Conservation (phyloP, 192 early-diverging fungal genomes). For the Backusella westeae region DNA sequence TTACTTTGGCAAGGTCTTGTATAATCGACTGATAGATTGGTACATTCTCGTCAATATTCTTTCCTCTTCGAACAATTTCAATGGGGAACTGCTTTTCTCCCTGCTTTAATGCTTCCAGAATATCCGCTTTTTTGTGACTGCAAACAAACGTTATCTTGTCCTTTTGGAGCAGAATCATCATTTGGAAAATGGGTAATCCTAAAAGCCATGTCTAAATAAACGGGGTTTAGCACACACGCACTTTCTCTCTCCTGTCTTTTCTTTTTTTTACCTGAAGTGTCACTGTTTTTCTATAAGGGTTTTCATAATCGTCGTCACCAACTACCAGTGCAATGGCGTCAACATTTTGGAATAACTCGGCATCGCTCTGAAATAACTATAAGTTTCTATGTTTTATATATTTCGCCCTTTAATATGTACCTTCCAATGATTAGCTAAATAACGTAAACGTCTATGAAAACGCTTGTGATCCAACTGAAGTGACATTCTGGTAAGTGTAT, state of each 20-base stretch:
- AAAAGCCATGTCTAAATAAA: slow-evolving; percentile 87
- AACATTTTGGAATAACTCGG: slow-evolving; percentile 53
- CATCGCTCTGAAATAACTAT: background rate
- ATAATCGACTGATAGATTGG: slow-evolving; percentile 60
- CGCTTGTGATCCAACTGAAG: slow-evolving; percentile 37
- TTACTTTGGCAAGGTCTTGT: slow-evolving; percentile 42
- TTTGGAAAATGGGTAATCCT: slow-evolving; percentile 90
- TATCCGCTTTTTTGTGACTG: slow-evolving; percentile 72
- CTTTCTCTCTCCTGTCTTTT: too few species aligned
- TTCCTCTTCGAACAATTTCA: slow-evolving; percentile 74
- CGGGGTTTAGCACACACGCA: too few species aligned
- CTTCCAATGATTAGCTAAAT: slow-evolving; percentile 42
- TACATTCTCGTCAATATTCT: slow-evolving; percentile 73
- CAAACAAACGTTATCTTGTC: slow-evolving; percentile 79
- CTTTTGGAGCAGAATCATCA: slow-evolving; percentile 72
- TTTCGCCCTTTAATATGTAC: slow-evolving; percentile 13
- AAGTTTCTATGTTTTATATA: background rate
- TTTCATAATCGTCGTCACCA: slow-evolving; percentile 67
- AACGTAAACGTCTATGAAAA: slow-evolving; percentile 44
- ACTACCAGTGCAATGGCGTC: slow-evolving; percentile 63
- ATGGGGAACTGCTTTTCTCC: slow-evolving; percentile 62
- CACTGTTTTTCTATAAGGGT: slow-evolving; percentile 70
- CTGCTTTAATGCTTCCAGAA: slow-evolving; percentile 64
- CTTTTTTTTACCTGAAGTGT: slow-evolving; percentile 54
- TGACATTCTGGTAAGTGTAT: background rate